These are phyloP conservation scores for Hanseniaspora lachancei DNA, from an alignment of 805 yeast genomes.

Conservation along the genomic window DNA sequence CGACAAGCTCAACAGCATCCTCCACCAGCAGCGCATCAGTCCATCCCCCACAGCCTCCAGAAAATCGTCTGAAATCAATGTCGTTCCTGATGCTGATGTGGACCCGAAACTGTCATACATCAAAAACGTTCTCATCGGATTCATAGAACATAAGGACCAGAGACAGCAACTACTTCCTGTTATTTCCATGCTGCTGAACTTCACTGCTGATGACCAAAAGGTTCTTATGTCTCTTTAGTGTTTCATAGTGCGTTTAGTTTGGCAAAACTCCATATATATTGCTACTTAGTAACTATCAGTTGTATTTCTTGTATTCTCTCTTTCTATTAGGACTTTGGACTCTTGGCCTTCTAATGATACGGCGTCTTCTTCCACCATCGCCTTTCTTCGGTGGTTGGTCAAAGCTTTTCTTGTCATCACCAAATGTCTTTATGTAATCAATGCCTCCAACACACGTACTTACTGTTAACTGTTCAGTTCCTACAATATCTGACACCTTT, in stretches of 20 bases:
- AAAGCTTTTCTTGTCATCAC: neutral
- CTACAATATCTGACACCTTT: slow-evolving; percentile 43
- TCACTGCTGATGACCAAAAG: slow-evolving; percentile 57
- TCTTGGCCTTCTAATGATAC: neutral
- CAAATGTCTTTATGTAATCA: slow-evolving; percentile 37
- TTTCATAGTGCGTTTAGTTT: neutral
- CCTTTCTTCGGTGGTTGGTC: neutral
- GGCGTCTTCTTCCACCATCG: neutral
- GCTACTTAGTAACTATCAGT: neutral
- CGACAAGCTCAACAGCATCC: slow-evolving; percentile 46
- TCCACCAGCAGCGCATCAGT: slow-evolving; percentile 1
- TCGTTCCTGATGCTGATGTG: slow-evolving; percentile 15
- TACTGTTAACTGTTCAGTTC: slow-evolving; percentile 55
- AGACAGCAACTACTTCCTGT: slow-evolving; percentile 77
- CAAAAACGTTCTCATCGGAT: slow-evolving; percentile 82
- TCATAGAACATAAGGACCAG: slow-evolving; percentile 85
- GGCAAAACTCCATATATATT: neutral
- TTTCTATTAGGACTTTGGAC: neutral
- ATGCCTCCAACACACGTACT: slow-evolving; percentile 64
- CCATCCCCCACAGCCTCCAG: neutral
- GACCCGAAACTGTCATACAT: slow-evolving; percentile 56
- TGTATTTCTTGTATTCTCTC: neutral
- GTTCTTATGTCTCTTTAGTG: slow-evolving; percentile 40
- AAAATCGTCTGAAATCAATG: neutral
- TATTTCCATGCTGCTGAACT: slow-evolving; percentile 54